Evolutionary conservation across 352 stramenopile species (phyloP), one percentile per base, ranked within the genome.

Genomic region (Phytophthora pisi): DNA sequence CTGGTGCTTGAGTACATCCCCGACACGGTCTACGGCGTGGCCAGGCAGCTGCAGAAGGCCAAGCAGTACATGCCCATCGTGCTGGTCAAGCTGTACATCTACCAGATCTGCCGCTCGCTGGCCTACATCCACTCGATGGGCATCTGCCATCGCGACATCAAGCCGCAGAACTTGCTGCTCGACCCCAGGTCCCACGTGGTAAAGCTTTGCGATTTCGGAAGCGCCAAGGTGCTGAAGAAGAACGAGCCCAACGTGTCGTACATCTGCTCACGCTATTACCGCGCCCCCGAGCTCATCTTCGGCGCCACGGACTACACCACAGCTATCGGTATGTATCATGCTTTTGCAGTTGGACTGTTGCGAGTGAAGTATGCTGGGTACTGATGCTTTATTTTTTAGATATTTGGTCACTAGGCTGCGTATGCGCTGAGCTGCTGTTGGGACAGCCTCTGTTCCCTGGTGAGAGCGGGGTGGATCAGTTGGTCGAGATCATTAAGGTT

Each of bases 401-500:
- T 79, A 90, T 98, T 13, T 99, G 96, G 95, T 98, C 92, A 56
- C 75, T 96, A 7, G 97, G 98, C 5, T 99, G 98, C 70, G 98
- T 99, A 36, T 98, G 97, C 61, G 98, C 97, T 10, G 98, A 99
- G 83, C 77, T 99, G 26, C 77, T 99, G 56, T 84, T 99, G 6
- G 97, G 97, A 0, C 93, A 99, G 75, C 97, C 98, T 11, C 84
- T 99, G 47, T 99, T 99, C 75, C 97, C 98, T 4, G 98, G 98
- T 7, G 97, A 99, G 66, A 99, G 93, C 31, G 97, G 98, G 36
- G 98, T 99, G 18, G 98, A 99, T 72, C 98, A 99, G 79, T 83
- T 99, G 36, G 98, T 99, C 5, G 98, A 99, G 78, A 99, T 99
- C 67, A 99, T 99, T 80, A 99, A 99, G 73, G 90, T 99, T 15